Evolutionary conservation across 768 basidiomycete species (phyloP), one percentile per base, ranked within the genome.

Genomic region (Suillus americanus): DNA sequence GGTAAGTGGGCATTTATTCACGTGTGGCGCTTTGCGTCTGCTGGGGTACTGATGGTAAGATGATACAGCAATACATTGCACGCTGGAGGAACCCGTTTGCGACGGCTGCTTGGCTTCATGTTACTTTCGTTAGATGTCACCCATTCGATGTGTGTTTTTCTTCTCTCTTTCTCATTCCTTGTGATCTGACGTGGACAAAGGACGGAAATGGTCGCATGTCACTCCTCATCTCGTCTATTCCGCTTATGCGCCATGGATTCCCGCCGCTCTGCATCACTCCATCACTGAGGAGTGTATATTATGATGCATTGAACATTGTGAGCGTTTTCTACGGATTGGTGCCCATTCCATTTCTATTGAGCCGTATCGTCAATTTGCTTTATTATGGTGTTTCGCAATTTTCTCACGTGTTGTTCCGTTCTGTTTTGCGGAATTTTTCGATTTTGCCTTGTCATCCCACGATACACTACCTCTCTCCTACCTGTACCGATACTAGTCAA

Each of bases 61-160:
- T 13, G 30, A 43, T 13, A 33, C 18, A 78, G 76, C 77, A 78
- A 77, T 78, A 77, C 62, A 74, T 77, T 53, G 75, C 74, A 4
- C 70, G 73, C 45, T 78, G 76, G 77, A 70, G 77, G 20, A 77
- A 78, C 62, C 76, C 76, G 12, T 78, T 77, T 56, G 76, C 77
- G 16, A 76, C 77, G 2, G 75, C 77, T 13, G 74, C 76, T 9
- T 77, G 76, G 76, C 62, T 77, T 13, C 76, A 77, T 30, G 70
- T 77, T 7, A 74, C 77, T 3, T 70, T 77, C 54, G 76, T 73
- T 20, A 70, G 75, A 2, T 78, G 76, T 57, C 76, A 78, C 40
- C 76, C 76, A 0, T 77, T 77, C 38, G 76, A 77, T 51, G 76
- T 77, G 66, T 62, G 75, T 37, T 18, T 59, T 50, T n/a, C n/a